A percentile compares a stretch with the other conserved stretches of the same genome.
phyloP scores from a whole-genome alignment of 169 alveolate species.

The Eimeria sp. region DNA sequence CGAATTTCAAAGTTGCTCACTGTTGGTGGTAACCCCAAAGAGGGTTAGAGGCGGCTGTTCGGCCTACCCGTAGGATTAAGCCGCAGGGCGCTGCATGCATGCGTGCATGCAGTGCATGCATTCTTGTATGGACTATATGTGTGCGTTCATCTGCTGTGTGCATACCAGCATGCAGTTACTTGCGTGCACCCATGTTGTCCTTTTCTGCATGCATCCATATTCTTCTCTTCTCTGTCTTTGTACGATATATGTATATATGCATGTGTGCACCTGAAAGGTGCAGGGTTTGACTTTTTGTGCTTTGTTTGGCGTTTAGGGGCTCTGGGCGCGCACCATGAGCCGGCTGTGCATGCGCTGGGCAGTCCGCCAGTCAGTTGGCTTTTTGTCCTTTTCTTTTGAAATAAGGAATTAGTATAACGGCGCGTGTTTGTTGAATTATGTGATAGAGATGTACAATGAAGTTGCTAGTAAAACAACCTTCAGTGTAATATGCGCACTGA shows the following conservation, averaged over 20 bases:
- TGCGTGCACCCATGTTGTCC: neutral
- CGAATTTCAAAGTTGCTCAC: neutral
- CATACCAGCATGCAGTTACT: neutral
- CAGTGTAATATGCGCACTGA: neutral
- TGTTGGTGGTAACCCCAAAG: conserved; percentile 1
- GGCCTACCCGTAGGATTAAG: neutral
- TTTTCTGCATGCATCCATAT: too few species aligned
- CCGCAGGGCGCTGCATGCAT: neutral
- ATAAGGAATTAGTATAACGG: neutral
- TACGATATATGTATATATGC: neutral
- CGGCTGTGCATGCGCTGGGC: neutral
- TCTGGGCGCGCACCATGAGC: neutral
- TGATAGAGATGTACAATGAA: neutral
- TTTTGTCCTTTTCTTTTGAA: neutral
- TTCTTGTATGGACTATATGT: neutral
- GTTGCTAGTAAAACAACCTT: neutral
- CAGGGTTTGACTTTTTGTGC: neutral
- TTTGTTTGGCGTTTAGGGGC: neutral
- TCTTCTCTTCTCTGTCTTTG: too few species aligned
- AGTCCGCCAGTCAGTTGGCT: neutral
- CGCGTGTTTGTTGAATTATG: neutral
- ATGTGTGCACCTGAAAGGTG: neutral
- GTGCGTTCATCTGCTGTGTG: neutral
- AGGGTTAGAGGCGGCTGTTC: neutral
- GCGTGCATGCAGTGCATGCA: neutral